Conservation (phyloP, 352 stramenopile genomes). For the Phytophthora boehmeriae region DNA sequence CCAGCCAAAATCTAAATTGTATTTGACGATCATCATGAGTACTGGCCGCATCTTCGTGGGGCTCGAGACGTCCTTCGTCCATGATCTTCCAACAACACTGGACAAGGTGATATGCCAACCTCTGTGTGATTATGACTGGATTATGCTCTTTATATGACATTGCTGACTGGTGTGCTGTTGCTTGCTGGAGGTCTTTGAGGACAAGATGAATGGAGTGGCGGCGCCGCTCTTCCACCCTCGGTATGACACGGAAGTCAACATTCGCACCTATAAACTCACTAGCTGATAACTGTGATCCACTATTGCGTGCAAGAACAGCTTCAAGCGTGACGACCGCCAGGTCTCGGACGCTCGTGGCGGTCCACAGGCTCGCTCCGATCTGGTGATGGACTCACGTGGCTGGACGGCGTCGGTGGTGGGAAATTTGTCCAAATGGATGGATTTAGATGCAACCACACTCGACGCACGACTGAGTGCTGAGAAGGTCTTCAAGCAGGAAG, state of each 20-base stretch:
- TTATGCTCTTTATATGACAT: too few species aligned
- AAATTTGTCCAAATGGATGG: constrained; percentile 82
- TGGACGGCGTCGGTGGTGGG: constrained; percentile 88
- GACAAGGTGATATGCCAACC: constrained; percentile 47
- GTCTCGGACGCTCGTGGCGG: constrained; percentile 66
- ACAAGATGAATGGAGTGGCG: constrained; percentile 82
- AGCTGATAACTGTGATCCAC: too few species aligned
- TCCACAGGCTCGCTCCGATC: constrained; percentile 72
- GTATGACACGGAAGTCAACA: too few species aligned
- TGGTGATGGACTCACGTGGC: constrained; percentile 83
- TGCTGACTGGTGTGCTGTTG: too few species aligned
- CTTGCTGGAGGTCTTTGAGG: constrained; percentile 57
- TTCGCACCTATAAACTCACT: too few species aligned
- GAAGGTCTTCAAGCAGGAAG: constrained; percentile 90
- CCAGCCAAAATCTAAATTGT: not conserved
- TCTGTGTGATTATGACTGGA: too few species aligned
- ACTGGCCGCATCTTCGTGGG: constrained; percentile 77
- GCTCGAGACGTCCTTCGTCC: constrained; percentile 74
- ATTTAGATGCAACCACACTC: constrained; percentile 57
- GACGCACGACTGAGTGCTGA: constrained; percentile 57
- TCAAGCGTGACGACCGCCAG: constrained; percentile 68
- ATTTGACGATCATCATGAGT: constrained; percentile 1
- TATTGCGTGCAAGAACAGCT: too few species aligned
- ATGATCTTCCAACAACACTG: constrained; percentile 69
- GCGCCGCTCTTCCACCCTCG: constrained; percentile 85